These are phyloP conservation scores for Stenogyne calaminthoides DNA, from an alignment of 305 asterid species.

Conservation along the genomic window DNA sequence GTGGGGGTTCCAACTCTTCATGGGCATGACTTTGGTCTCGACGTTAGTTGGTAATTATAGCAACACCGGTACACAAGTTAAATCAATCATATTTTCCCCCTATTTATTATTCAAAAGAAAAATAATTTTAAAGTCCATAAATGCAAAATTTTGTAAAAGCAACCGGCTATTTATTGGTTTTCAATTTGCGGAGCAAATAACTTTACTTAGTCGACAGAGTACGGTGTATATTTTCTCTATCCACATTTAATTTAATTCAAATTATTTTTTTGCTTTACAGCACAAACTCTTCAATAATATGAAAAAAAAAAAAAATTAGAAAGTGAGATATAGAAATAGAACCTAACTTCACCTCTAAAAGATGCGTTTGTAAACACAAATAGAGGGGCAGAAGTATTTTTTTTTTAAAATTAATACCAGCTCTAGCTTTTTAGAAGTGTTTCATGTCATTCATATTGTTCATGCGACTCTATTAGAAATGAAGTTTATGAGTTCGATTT, in stretches of 20 bases:
- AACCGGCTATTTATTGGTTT: slow-evolving; percentile 21
- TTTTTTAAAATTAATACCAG: no score
- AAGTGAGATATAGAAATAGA: no score
- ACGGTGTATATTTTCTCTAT: slow-evolving; percentile 12
- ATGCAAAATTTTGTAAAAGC: slow-evolving; percentile 4
- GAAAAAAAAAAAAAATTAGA: no score
- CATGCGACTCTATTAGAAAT: no score
- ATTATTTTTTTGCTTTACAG: no score
- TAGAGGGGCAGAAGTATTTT: no score
- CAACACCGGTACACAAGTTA: slow-evolving; percentile 17
- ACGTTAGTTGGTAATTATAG: slow-evolving; percentile 24
- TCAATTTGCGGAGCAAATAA: slow-evolving; percentile 11
- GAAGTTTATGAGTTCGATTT: no score
- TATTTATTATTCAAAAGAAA: not conserved
- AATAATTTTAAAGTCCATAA: not conserved
- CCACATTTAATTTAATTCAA: slow-evolving; percentile 12
- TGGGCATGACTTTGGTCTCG: slow-evolving; percentile 10
- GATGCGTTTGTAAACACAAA: no score
- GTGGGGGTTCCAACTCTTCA: not conserved
- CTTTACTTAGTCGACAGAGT: not conserved
- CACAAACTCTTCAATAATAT: no score
- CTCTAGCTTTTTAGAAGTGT: no score
- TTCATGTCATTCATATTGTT: no score
- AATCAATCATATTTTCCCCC: not conserved
- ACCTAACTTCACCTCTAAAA: no score